Evolutionary conservation across 2,329 filamentous ascomycete genomes (phyloP).

Genomic region (Albifimbria verrucaria): DNA sequence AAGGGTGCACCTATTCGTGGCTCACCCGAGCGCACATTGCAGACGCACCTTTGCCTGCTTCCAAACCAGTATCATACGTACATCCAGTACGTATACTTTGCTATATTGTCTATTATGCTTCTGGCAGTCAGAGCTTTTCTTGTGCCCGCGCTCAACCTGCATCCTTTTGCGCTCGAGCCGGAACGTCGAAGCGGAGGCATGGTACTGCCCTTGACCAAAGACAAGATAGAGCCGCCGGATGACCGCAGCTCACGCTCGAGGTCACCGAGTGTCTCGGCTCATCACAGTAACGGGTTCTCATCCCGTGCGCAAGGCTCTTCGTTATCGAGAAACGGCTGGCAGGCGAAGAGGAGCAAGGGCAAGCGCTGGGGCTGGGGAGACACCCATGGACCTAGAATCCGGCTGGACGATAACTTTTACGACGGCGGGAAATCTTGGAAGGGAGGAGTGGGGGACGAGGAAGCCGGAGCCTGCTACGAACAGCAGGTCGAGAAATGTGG

Average conservation of each 20-base stretch:
- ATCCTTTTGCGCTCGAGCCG: slow-evolving; percentile 50
- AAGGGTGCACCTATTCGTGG: slow-evolving; percentile 45
- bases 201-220: slow-evolving; percentile 46
- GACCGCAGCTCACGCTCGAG: too few relatives aligned
- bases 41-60: slow-evolving; percentile 86
- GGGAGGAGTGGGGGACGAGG: slow-evolving; percentile 17
- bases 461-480: slow-evolving; percentile 30
- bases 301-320: slow-evolving; percentile 16
- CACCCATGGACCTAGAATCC: slow-evolving; percentile 47
- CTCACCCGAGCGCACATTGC: slow-evolving; percentile 58
- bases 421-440: slow-evolving; percentile 34
- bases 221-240: slow-evolving; percentile 45
- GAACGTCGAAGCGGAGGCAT: slow-evolving; percentile 18
- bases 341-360: slow-evolving; percentile 21
- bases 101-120: slow-evolving; percentile 48
- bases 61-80: slow-evolving; percentile 86
- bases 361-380: slow-evolving; percentile 42
- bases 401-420: slow-evolving; percentile 49
- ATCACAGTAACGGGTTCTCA: slow-evolving; percentile 5
- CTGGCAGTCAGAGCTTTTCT: slow-evolving; percentile 54
- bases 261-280: too few relatives aligned
- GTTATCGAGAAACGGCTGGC: slow-evolving; percentile 18
- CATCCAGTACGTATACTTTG: slow-evolving; percentile 69
- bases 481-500: slow-evolving; percentile 59
- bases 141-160: slow-evolving; percentile 51